Base-by-base conservation (phyloP, 306 rosid genomes). In the Quercus bicolor region DNA sequence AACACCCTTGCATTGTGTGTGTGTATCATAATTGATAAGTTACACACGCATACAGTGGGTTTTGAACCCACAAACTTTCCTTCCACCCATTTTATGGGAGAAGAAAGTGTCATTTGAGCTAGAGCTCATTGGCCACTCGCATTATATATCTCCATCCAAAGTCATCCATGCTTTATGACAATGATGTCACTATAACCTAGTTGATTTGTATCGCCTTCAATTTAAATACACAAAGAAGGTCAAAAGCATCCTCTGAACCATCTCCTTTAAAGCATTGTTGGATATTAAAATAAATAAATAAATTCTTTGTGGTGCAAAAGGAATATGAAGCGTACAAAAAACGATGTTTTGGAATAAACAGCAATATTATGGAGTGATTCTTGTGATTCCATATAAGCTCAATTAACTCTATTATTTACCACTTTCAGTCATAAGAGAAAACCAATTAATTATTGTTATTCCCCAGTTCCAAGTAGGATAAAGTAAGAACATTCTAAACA, bases 401-500 rank as follows among this genome's bases (percentile, higher is more conserved):
- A 64, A 64, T 29, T 15, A 6, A 12, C 40, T 64, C 20, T 26
- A 12, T 26, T 1, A 28, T 26, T 64, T 11, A 48, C 53, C 53
- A 48, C 53, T 11, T 48, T 48, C 53, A 48, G 53, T 10, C 11
- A 48, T 60, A 21, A 24, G 13, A 5, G 29, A 26, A 16, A 26
- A 28, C 4, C 40, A 64, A 28, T 2, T 6, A 64, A 29, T 29
- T 29, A 16, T 68, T 34, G 52, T 4, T 34, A 45, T 34, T 8
- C 52, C 37, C 37, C 37, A 66, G 2, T 68, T 68, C 52, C 53
- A 34, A 68, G 72, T 34, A 10, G 15, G 7, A 40, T 24, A 56
- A 5, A 64, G 37, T 3, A 10, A 3, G 40, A 81, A 74, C 78
- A 79, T 84, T 81, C 69, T 82, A 75, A 80, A 82, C 94, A 72